phyloP scores from a whole-genome alignment of 1,284 basidiomycete genomes.

The Trametes versicolor region DNA sequence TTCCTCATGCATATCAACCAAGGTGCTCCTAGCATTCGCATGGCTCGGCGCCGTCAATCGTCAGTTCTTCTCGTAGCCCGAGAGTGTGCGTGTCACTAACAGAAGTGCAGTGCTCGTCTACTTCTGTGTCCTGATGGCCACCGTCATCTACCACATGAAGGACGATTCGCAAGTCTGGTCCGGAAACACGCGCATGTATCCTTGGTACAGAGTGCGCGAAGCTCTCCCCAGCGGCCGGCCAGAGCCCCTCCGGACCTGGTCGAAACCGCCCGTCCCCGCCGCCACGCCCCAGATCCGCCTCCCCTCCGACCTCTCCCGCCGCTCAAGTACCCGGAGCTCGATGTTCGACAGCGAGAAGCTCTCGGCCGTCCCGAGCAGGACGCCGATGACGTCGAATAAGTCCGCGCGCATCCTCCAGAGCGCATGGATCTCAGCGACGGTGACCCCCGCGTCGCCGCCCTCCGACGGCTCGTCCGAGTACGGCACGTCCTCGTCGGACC shows the following conservation, averaged over 20 bases:
- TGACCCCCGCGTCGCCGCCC: conserved; percentile 33
- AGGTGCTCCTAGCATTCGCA: conserved; percentile 66
- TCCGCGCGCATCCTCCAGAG: conserved; percentile 32
- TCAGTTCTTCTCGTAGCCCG: conserved; percentile 47
- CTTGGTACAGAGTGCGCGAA: conserved; percentile 41
- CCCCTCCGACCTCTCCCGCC: conserved; percentile 33
- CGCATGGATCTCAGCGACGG: conserved; percentile 34
- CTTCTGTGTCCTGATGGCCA: conserved; percentile 49
- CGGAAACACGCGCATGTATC: conserved; percentile 58
- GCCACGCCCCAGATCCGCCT: conserved; percentile 30
- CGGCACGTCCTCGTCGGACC: conserved; percentile 30
- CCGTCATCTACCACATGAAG: conserved; percentile 47
- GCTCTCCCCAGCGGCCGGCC: conserved; percentile 38
- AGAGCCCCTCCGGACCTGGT: conserved; percentile 37
- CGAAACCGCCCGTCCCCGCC: conserved; percentile 33
- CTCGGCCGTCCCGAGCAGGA: conserved; percentile 24
- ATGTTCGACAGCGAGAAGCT: conserved; percentile 29
- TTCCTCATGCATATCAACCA: conserved; percentile 63
- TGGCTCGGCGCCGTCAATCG: conserved; percentile 67
- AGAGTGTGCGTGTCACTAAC: conserved; percentile 2
- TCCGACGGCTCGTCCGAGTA: conserved; percentile 29
- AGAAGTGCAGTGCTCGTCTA: conserved; percentile 53
- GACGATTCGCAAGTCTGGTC: conserved; percentile 63
- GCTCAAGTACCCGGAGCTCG: conserved; percentile 30
- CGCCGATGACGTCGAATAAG: conserved; percentile 31